These are phyloP conservation scores for Stephanodiscus minutulus DNA, from an alignment of 108 stramenopile species.

Conservation along the genomic window DNA sequence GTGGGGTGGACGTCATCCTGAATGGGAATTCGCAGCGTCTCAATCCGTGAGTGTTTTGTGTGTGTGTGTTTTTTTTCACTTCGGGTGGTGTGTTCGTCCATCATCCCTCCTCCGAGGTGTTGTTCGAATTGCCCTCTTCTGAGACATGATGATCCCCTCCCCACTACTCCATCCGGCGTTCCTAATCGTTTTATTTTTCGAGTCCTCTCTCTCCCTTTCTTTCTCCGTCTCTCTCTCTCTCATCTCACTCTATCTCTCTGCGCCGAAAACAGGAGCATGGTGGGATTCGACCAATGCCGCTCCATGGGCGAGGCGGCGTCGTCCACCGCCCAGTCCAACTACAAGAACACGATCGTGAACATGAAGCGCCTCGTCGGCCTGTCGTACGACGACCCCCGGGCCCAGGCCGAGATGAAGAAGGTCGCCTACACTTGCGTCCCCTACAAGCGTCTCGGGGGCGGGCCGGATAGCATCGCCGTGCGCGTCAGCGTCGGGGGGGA, in stretches of 20 bases:
- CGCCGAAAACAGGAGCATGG: too few relatives aligned
- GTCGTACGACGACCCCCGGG: constrained; percentile 88
- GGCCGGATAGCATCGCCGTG: constrained; percentile 71
- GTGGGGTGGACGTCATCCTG: constrained; percentile 98
- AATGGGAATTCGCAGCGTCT: constrained; percentile 97
- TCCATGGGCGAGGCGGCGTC: too few relatives aligned
- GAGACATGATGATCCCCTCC: too few relatives aligned
- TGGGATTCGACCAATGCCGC: too few relatives aligned
- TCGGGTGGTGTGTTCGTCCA: background rate
- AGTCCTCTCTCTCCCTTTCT: background rate
- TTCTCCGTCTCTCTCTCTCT: too few relatives aligned
- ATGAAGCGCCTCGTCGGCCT: constrained; percentile 95
- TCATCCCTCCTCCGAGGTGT: background rate
- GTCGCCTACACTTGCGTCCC: constrained; percentile 76
- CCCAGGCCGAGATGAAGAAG: constrained; percentile 81
- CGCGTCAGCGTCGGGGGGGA: constrained; percentile 57
- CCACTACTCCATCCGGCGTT: background rate
- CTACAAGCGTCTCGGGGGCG: constrained; percentile 56
- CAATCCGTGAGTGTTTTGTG: constrained; percentile 84
- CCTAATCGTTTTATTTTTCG: background rate
- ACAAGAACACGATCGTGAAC: constrained; percentile 84
- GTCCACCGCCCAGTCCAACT: too few relatives aligned
- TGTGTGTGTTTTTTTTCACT: too few relatives aligned
- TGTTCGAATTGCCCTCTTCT: too few relatives aligned
- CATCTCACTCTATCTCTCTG: too few relatives aligned